Percentiles rank a stretch among this genome's conserved stretches.
Evolutionary conservation across 2,329 filamentous ascomycete genomes (phyloP).

Genomic region (Hypoxylon sp.): DNA sequence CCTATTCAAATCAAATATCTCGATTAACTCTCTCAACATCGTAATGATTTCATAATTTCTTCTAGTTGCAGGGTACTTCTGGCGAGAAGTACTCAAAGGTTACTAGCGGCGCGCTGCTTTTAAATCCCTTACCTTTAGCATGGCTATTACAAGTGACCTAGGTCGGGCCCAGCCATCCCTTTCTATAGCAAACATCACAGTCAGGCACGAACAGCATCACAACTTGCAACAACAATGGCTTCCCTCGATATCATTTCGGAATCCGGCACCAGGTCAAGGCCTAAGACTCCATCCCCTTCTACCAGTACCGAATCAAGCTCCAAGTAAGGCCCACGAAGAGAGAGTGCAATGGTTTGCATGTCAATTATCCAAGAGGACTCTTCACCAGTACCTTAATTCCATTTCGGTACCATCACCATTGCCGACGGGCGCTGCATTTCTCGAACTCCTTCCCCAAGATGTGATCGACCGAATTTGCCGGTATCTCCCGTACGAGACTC

Average conservation of each 20-base stretch:
- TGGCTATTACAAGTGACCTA: slow-evolving; percentile 25
- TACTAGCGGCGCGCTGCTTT: slow-evolving; percentile 21
- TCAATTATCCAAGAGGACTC: slow-evolving; percentile 22
- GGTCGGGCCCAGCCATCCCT: background rate
- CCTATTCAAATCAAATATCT: background rate
- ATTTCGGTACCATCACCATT: slow-evolving; percentile 25
- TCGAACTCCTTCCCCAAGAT: slow-evolving; percentile 35
- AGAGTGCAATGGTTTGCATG: slow-evolving; percentile 24
- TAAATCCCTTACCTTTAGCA: background rate
- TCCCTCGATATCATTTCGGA: slow-evolving; percentile 6
- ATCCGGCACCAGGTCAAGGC: background rate
- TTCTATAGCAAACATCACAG: background rate
- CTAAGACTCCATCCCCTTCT: background rate
- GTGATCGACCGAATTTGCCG: slow-evolving; percentile 35
- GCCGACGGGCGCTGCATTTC: background rate
- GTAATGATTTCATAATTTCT: background rate
- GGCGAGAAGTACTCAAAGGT: slow-evolving; percentile 1
- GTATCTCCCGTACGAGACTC: slow-evolving; percentile 40
- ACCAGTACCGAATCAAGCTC: background rate
- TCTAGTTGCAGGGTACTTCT: slow-evolving; percentile 4
- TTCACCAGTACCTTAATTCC: slow-evolving; percentile 23
- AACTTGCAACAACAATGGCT: slow-evolving; percentile 19
- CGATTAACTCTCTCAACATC: background rate
- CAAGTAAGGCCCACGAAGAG: background rate
- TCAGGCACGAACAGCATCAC: background rate